Conservation (phyloP, 1,284 basidiomycete species). For the Caloboletus inedulis region DNA sequence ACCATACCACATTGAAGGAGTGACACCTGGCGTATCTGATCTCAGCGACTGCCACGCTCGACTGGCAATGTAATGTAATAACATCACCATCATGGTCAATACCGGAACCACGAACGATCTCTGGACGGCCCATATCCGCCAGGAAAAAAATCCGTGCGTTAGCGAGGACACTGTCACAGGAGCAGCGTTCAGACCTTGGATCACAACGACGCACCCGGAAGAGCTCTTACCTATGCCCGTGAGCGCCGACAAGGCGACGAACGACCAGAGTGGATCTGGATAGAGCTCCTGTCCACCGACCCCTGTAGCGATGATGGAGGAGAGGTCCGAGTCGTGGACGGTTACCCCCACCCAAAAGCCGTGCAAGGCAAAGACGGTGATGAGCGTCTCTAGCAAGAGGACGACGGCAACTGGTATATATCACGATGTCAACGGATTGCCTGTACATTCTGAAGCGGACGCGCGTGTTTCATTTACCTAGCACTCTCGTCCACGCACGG, state of each 20-base stretch:
- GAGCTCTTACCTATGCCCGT: slow-evolving; percentile 7
- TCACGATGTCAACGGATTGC: not conserved
- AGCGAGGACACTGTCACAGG: slow-evolving; percentile 5
- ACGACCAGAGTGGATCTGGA: slow-evolving; percentile 12
- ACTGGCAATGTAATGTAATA: not conserved
- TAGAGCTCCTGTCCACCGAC: not conserved
- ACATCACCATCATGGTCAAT: slow-evolving; percentile 6
- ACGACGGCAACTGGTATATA: slow-evolving; percentile 4
- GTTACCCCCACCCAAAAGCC: slow-evolving; percentile 13
- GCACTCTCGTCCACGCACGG: not conserved
- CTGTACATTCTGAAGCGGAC: not conserved
- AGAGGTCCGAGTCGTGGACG: slow-evolving; percentile 7
- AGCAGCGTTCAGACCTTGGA: not conserved
- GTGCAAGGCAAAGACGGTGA: slow-evolving; percentile 12
- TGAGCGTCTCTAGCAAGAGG: slow-evolving; percentile 11
- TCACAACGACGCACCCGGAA: not conserved
- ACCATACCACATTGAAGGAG: slow-evolving; percentile 16
- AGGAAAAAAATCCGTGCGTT: slow-evolving; percentile 14
- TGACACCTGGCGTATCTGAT: slow-evolving; percentile 1
- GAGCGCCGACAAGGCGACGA: slow-evolving; percentile 4
- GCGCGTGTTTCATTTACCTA: not conserved
- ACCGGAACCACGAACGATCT: not conserved
- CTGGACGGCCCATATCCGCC: slow-evolving; percentile 12
- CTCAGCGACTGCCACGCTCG: not conserved
- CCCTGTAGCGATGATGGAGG: slow-evolving; percentile 8